These are phyloP conservation scores for Tulasnella sp. DNA, from an alignment of 768 basidiomycete genomes.

Conservation along the genomic window DNA sequence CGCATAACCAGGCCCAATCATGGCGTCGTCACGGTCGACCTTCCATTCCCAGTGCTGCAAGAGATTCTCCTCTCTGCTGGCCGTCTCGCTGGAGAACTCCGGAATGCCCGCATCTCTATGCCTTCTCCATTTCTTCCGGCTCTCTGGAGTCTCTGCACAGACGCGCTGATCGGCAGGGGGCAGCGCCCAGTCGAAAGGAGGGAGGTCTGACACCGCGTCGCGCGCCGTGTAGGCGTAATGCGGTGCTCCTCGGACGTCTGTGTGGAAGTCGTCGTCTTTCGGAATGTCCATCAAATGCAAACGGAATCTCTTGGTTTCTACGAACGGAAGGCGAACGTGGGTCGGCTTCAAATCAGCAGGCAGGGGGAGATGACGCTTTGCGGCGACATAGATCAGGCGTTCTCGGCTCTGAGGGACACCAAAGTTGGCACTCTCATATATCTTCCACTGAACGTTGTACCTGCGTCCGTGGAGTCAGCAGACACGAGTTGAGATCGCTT, in stretches of 20 bases:
- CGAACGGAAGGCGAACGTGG: conserved; percentile 29
- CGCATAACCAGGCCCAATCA: too few relatives aligned
- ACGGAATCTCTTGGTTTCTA: conserved; percentile 25
- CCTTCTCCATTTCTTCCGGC: conserved; percentile 8
- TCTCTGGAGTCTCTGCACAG: conserved; percentile 28
- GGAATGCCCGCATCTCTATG: conserved; percentile 16
- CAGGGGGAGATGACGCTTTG: not conserved
- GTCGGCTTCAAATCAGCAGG: conserved; percentile 3
- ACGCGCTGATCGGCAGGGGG: not conserved
- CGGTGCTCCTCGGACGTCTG: conserved; percentile 37
- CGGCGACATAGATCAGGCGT: conserved; percentile 46
- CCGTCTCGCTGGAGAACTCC: not conserved
- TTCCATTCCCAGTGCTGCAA: not conserved
- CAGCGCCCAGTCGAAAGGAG: conserved; percentile 54
- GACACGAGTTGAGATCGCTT: not conserved
- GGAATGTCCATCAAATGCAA: not conserved
- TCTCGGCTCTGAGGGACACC: conserved; percentile 57
- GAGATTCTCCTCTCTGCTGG: not conserved
- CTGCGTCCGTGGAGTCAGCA: conserved; percentile 26
- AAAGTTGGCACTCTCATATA: conserved; percentile 57
- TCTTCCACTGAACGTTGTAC: conserved; percentile 54
- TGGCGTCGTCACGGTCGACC: not conserved
- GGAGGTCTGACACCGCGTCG: conserved; percentile 61
- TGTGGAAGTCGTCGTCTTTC: not conserved
- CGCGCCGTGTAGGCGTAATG: conserved; percentile 43